Evolutionary conservation across 2,329 filamentous ascomycete species (phyloP).

Genomic region (Fusarium ambrosium): DNA sequence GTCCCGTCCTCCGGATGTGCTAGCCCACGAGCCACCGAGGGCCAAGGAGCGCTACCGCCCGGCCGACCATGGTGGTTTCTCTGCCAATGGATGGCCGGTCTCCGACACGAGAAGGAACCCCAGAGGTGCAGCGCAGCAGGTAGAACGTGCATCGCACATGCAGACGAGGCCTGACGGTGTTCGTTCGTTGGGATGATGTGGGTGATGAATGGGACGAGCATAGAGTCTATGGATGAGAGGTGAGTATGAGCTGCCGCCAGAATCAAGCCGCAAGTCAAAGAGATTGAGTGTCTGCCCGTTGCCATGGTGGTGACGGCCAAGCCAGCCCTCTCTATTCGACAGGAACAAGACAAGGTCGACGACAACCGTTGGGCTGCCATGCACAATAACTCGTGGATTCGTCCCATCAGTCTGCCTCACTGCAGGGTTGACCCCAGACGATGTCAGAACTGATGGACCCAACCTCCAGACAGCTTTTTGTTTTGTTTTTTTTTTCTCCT

Average conservation of each 20-base stretch:
- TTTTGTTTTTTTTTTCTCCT: neutral
- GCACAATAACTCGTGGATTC: constrained; percentile 3
- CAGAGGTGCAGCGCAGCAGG: constrained; percentile 6
- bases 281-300: neutral
- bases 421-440: constrained; percentile 5
- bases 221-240: neutral
- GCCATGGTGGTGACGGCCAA: constrained; percentile 12
- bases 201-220: constrained; percentile 9
- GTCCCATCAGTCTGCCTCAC: constrained; percentile 1
- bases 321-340: constrained; percentile 3
- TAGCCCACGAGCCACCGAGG: constrained; percentile 25
- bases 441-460: neutral
- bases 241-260: neutral
- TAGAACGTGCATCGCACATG: constrained; percentile 27
- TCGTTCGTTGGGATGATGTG: constrained; percentile 32
- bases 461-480: neutral
- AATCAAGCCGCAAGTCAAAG: neutral
- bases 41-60: constrained; percentile 4
- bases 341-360: neutral
- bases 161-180: constrained; percentile 37
- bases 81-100: constrained; percentile 38
- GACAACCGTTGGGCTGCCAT: constrained; percentile 5
- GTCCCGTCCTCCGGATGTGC: constrained; percentile 41
- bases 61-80: constrained; percentile 31
- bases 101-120: constrained; percentile 23